Evolutionary conservation across 2,329 filamentous ascomycete species (phyloP), one percentile per base, ranked within the genome.

Genomic region (Hypoxylon sp.): DNA sequence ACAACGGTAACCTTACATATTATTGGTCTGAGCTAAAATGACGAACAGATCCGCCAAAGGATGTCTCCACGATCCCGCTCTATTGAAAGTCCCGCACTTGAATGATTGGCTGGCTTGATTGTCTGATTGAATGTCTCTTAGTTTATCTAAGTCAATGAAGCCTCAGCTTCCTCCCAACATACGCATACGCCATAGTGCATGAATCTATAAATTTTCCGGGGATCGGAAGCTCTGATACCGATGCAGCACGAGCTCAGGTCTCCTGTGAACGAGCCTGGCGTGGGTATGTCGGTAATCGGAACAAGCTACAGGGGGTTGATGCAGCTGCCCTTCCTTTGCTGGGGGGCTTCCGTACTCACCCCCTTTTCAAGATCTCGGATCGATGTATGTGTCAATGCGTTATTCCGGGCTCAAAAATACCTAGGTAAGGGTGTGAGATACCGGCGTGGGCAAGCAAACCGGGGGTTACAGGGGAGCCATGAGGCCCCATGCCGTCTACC

Each of bases 281-380:
- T n/a, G n/a, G n/a, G n/a, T 48, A 62, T 55, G 57, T 65, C 65
- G 65, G 65, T 48, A 65, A 40, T 67, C 65, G 65, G 54, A 65
- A 58, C 57, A 53, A 30, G 52, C 24, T 54, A 18, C 46, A 60
- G 18, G 36, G 33, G n/a, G 33, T 53, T 24, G 22, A 67, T 67
- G 65, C 61, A 65, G 57, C 53, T 40, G 49, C 57, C 57, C 61
- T 59, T 61, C 20, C 38, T 55, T 51, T 26, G 30, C 50, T 26
- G 24, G 46, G 52, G 52, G 32, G 28, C 22, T 38, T 38, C 28
- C 16, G 65, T 56, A 20, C n/a, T 28, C 61, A 18, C 7, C 45
- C 40, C 40, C 45, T n/a, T 59, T 50, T 46, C 38, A 61, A 40
- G 61, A 65, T 62, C 57, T 65, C 61, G 61, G 65, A 68, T 55